Conservation (phyloP, 495 filamentous ascomycete genomes). For the Hypoxylon fuscum region DNA sequence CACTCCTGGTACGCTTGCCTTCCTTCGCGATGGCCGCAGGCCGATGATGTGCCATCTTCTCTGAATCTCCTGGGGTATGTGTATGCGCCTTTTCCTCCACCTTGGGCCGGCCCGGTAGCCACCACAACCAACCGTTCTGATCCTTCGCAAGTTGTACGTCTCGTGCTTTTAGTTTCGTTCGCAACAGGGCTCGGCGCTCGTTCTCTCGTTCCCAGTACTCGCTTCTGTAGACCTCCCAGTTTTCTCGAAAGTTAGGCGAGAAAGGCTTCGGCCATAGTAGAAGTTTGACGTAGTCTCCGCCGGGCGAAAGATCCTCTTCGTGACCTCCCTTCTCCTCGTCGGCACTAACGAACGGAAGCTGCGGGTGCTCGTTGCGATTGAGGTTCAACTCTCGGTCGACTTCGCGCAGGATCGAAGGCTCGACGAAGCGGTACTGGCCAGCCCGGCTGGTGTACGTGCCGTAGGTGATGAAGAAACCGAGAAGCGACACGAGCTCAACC, state of each 20-base stretch:
- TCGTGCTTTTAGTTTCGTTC: conserved; percentile 70
- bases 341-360: conserved; percentile 49
- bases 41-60: conserved; percentile 48
- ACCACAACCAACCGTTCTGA: conserved; percentile 84
- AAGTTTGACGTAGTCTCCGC: conserved; percentile 90
- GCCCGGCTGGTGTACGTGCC: conserved; percentile 71
- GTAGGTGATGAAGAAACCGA: conserved; percentile 80
- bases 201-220: conserved; percentile 99
- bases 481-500: conserved; percentile 73
- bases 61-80: conserved; percentile 37
- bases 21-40: conserved; percentile 52
- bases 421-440: conserved; percentile 73
- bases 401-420: conserved; percentile 60
- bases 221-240: conserved; percentile 91
- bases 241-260: conserved; percentile 92
- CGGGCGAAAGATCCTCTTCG: conserved; percentile 86
- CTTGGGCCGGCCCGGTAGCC: conserved; percentile 65
- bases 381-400: conserved; percentile 60
- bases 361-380: conserved; percentile 50
- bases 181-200: conserved; percentile 78
- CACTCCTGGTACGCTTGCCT: conserved; percentile 57
- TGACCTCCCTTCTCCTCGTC: conserved; percentile 65
- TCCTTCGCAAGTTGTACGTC: conserved; percentile 71
- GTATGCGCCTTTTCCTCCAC: conserved; percentile 46
- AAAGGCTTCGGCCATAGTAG: conserved; percentile 94